Percentiles rank a stretch among this genome's conserved stretches.
phyloP scores from a whole-genome alignment of 192 early-diverging fungal genomes.

The Oehlia diaphana region DNA sequence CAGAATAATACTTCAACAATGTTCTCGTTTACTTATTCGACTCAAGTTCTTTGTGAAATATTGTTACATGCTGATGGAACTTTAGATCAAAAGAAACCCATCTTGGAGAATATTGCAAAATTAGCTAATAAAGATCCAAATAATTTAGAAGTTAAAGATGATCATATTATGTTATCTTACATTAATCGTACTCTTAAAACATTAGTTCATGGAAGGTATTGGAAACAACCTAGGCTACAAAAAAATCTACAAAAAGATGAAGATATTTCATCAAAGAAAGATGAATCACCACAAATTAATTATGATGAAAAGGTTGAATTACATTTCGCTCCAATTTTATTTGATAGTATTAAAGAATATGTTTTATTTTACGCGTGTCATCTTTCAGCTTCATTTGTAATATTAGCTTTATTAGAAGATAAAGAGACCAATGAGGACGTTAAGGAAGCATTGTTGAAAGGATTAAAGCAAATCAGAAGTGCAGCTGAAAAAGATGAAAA shows the following conservation, averaged over 20 bases:
- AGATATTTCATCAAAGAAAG: not conserved
- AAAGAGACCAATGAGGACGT: conserved; percentile 38
- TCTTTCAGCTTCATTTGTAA: conserved; percentile 36
- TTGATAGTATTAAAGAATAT: conserved; percentile 36
- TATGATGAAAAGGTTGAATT: conserved; percentile 34
- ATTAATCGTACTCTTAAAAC: conserved; percentile 55
- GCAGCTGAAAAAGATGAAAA: not conserved
- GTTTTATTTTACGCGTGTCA: conserved; percentile 35
- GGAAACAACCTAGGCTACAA: not conserved
- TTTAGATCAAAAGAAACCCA: conserved; percentile 43
- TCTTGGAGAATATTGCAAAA: conserved; percentile 40
- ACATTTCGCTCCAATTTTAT: conserved; percentile 37
- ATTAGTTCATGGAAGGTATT: conserved; percentile 40
- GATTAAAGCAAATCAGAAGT: not conserved
- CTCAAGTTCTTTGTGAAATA: conserved; percentile 71
- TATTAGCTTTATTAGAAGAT: conserved; percentile 45
- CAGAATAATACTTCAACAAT: conserved; percentile 53
- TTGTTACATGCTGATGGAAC: conserved; percentile 59
- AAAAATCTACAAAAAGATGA: not conserved
- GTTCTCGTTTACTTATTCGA: conserved; percentile 64
- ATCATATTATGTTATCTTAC: conserved; percentile 48
- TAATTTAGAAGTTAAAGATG: conserved; percentile 27
- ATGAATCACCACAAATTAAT: conserved; percentile 36
- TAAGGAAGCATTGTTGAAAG: not conserved
- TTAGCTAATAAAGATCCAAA: conserved; percentile 39